phyloP scores from a whole-genome alignment of 352 stramenopile genomes.

The Phytophthora nicotianae region DNA sequence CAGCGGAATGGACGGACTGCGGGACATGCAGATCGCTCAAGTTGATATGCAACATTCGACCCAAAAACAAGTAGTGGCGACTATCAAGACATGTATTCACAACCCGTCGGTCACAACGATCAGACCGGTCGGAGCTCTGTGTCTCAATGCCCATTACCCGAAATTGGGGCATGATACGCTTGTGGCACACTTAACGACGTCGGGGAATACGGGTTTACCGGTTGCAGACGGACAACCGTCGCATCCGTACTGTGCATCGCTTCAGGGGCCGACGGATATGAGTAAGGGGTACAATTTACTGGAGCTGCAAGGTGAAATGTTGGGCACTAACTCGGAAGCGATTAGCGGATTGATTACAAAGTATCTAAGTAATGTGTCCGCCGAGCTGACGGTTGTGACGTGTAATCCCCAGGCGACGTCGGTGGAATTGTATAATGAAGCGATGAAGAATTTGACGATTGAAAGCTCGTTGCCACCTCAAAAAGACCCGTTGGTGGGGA shows the following conservation, averaged over 20 bases:
- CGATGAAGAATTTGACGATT: slow-evolving; percentile 78
- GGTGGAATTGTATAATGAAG: slow-evolving; percentile 71
- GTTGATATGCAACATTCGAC: slow-evolving; percentile 75
- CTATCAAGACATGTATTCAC: slow-evolving; percentile 80
- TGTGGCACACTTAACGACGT: slow-evolving; percentile 60
- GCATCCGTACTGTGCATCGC: slow-evolving; percentile 58
- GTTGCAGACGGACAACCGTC: slow-evolving; percentile 52
- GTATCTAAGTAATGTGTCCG: slow-evolving; percentile 66
- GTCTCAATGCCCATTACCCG: slow-evolving; percentile 66
- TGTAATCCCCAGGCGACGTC: slow-evolving; percentile 64
- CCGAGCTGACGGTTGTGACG: slow-evolving; percentile 63
- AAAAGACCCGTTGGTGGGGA: slow-evolving; percentile 59
- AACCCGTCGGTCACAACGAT: slow-evolving; percentile 83
- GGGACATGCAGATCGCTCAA: slow-evolving; percentile 62
- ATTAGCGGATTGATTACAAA: slow-evolving; percentile 82
- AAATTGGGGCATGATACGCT: slow-evolving; percentile 41
- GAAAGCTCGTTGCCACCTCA: slow-evolving; percentile 61
- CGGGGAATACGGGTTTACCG: slow-evolving; percentile 42
- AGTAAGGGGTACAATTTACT: slow-evolving; percentile 71
- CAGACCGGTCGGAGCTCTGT: slow-evolving; percentile 65
- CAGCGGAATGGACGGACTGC: slow-evolving; percentile 65
- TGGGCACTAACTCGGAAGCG: slow-evolving; percentile 57
- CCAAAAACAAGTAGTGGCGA: slow-evolving; percentile 55
- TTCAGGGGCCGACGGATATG: slow-evolving; percentile 36
- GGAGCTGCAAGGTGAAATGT: slow-evolving; percentile 69